Percentiles rank a stretch among this genome's conserved stretches.
Evolutionary conservation across 2,329 filamentous ascomycete species (phyloP).

Genomic region (Trichocomaceae sp.): DNA sequence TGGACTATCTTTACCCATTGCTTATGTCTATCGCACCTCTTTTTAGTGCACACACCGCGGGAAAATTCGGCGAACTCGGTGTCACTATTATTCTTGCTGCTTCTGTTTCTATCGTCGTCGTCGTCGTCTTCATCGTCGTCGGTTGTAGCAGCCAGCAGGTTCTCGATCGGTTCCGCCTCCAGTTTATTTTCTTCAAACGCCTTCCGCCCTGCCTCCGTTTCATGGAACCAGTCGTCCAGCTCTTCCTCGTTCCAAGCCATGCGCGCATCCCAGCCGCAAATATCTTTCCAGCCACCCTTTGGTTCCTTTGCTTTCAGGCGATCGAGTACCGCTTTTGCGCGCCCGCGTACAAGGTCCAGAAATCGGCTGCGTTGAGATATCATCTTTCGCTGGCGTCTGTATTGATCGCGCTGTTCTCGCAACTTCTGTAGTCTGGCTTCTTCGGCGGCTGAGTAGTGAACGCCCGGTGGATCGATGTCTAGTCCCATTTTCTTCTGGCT

Average conservation of each 20-base stretch:
- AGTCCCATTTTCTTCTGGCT: slow-evolving; percentile 22
- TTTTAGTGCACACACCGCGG: slow-evolving; percentile 42
- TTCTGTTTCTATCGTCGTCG: slow-evolving; percentile 15
- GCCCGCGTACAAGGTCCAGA: slow-evolving; percentile 36
- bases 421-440: slow-evolving; percentile 34
- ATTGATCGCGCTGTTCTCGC: slow-evolving; percentile 27
- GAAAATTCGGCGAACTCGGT: slow-evolving; percentile 28
- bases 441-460: slow-evolving; percentile 34
- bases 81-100: slow-evolving; percentile 16
- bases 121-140: slow-evolving; percentile 25
- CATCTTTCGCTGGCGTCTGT: slow-evolving; percentile 33
- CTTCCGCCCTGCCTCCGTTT: slow-evolving; percentile 30
- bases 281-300: slow-evolving; percentile 42
- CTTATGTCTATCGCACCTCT: slow-evolving; percentile 43
- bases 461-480: slow-evolving; percentile 23
- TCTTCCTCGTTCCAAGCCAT: slow-evolving; percentile 45
- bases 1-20: slow-evolving; percentile 44
- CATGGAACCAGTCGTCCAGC: slow-evolving; percentile 41
- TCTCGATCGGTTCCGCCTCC: slow-evolving; percentile 21
- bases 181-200: slow-evolving; percentile 35
- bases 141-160: slow-evolving; percentile 17
- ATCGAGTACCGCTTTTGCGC: slow-evolving; percentile 38
- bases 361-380: slow-evolving; percentile 38
- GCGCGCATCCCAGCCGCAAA: slow-evolving; percentile 44
- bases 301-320: slow-evolving; percentile 39